phyloP scores from a whole-genome alignment of 768 basidiomycete genomes.

The Fibroporia radiculosa region DNA sequence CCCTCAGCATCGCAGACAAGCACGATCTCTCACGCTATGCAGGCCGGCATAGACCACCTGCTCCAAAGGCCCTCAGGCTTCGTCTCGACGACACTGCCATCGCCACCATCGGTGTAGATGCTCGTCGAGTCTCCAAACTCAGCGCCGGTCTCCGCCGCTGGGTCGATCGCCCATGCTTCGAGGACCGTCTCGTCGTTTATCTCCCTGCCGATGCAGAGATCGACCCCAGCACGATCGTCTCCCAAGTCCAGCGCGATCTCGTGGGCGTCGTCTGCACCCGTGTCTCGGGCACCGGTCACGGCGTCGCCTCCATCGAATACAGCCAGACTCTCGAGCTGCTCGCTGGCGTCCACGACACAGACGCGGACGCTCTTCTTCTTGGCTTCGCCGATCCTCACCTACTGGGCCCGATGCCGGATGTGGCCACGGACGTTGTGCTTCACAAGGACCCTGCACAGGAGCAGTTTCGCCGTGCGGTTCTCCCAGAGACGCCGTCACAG shows the following conservation, averaged over 20 bases:
- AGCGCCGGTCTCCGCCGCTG: constrained; percentile 61
- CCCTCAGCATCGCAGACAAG: constrained; percentile 33
- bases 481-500: neutral
- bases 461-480: constrained; percentile 1
- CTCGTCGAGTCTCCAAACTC: constrained; percentile 23
- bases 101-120: constrained; percentile 3
- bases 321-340: constrained; percentile 60
- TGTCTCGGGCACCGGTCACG: constrained; percentile 40
- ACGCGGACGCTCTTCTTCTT: constrained; percentile 7
- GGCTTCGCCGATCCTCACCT: constrained; percentile 1
- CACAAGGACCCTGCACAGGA: neutral
- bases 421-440: constrained; percentile 2
- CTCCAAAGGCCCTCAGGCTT: constrained; percentile 15
- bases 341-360: constrained; percentile 37
- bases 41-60: constrained; percentile 12
- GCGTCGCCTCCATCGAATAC: constrained; percentile 67
- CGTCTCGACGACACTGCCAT: constrained; percentile 29
- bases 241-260: neutral
- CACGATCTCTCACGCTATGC: constrained; percentile 37
- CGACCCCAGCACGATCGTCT: constrained; percentile 4
- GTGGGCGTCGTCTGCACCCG: constrained; percentile 28
- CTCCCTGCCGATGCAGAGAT: constrained; percentile 25
- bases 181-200: constrained; percentile 59
- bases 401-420: neutral
- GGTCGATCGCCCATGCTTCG: constrained; percentile 68